These are phyloP conservation scores for Linum usitatissimum DNA, from an alignment of 345 rosid genomes.

Conservation along the genomic window DNA sequence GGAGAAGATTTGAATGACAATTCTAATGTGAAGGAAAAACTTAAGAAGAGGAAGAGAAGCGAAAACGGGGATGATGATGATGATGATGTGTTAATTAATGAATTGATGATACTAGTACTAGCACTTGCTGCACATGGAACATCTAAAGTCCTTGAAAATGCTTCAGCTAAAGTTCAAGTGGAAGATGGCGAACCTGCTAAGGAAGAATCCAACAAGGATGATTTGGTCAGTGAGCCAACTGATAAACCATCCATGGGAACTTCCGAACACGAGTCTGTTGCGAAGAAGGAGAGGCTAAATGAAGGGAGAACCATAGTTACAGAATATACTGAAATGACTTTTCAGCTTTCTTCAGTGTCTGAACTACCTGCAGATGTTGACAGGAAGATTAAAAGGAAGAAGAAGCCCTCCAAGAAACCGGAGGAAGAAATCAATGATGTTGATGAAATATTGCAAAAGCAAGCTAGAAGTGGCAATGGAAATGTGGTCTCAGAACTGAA, in stretches of 20 bases:
- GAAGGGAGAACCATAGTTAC: neutral
- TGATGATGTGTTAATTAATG: neutral
- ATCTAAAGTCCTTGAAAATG: neutral
- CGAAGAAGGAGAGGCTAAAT: too few species aligned
- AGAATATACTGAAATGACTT: neutral
- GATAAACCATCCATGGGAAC: neutral
- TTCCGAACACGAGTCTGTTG: too few species aligned
- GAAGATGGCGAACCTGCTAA: slow-evolving; percentile 5
- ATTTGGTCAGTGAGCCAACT: slow-evolving; percentile 6
- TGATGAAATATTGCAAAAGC: too few species aligned
- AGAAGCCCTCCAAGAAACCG: slow-evolving; percentile 5
- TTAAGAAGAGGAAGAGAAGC: neutral
- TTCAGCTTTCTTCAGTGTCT: slow-evolving; percentile 14
- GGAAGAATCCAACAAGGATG: neutral
- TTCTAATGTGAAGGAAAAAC: neutral
- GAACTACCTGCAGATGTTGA: slow-evolving; percentile 10
- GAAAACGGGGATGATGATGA: neutral
- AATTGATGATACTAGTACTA: neutral
- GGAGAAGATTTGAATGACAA: slow-evolving; percentile 8
- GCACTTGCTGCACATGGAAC: too few species aligned
- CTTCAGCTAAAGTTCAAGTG: slow-evolving; percentile 8
- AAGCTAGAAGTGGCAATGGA: too few species aligned
- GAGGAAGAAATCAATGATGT: neutral
- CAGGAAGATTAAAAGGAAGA: slow-evolving; percentile 12
- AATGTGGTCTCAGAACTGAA: slow-evolving; percentile 7